A percentile compares a stretch with the other conserved stretches of the same genome.
phyloP scores from a whole-genome alignment of 2,329 filamentous ascomycete species.

The Ophiostoma piceae region DNA sequence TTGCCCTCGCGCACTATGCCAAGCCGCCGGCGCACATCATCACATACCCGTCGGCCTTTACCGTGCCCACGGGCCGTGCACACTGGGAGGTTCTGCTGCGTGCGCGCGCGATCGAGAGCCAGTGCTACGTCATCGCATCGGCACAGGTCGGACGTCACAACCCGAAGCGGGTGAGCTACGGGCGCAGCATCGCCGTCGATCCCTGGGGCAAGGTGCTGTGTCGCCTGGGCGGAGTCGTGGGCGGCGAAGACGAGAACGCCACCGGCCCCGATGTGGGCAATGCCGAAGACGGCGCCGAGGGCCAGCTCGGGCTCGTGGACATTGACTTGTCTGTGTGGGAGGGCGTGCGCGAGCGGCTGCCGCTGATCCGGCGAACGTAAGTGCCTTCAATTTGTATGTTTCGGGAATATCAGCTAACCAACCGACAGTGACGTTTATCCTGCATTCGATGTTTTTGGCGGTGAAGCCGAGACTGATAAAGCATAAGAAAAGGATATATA shows the following conservation, averaged over 20 bases:
- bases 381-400: slow-evolving; percentile 30
- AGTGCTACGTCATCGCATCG: slow-evolving; percentile 80
- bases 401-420: not conserved
- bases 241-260: slow-evolving; percentile 38
- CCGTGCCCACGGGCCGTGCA: slow-evolving; percentile 72
- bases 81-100: slow-evolving; percentile 81
- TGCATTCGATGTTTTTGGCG: slow-evolving; percentile 15
- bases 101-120: slow-evolving; percentile 80
- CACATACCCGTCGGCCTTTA: slow-evolving; percentile 87
- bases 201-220: slow-evolving; percentile 77
- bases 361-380: slow-evolving; percentile 48
- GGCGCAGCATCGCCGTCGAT: slow-evolving; percentile 76
- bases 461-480: not conserved
- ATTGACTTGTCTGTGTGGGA: slow-evolving; percentile 47
- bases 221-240: slow-evolving; percentile 51
- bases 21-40: slow-evolving; percentile 61
- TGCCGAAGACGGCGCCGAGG: slow-evolving; percentile 37
- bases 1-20: slow-evolving; percentile 53
- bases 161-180: slow-evolving; percentile 64
- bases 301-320: slow-evolving; percentile 51
- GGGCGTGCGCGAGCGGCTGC: slow-evolving; percentile 49
- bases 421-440: slow-evolving; percentile 26
- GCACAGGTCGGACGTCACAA: slow-evolving; percentile 73
- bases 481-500: slow-evolving; percentile 6
- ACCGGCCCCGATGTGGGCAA: slow-evolving; percentile 19